Base-by-base conservation (phyloP, 2,329 filamentous ascomycete species). In the Fusarium sp. region DNA sequence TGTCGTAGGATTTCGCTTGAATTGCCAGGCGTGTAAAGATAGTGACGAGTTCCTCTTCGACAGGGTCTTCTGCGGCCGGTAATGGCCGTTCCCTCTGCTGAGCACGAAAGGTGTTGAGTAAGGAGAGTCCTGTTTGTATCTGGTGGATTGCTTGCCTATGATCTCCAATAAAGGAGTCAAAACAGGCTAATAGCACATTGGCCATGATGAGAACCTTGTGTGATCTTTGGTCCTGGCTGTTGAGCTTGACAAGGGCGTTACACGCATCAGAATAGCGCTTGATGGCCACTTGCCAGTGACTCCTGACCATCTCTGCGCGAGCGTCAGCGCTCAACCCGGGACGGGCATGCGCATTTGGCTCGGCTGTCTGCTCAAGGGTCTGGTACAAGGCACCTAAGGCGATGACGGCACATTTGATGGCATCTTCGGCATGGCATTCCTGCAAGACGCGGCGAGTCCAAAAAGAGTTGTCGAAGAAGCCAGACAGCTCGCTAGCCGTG, bases 361-460 rank as follows among this genome's bases (percentile, higher is more conserved):
- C 87, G 24, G 85, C 85, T 6, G 87, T 85, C 77, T 89, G 87
- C 66, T 92, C 90, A 8, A 92, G 80, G 1, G 90, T 92, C 80
- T 92, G 92, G 80, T 93, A 92, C 42, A 93, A 82, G 5, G 90
- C 90, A 18, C 90, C 91, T 9, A 93, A 83, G 7, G 91, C 91
- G 27, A 93, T 86, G 11, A 93, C 90, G 13, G 91, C 89, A 79
- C 93, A 90, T 14, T 89, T 88, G 67, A 93, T 90, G 29, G 90
- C 86, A 14, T 87, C 83, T 76, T 92, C 89, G 1, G 85, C 84
- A 72, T 93, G 89, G 62, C 90, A 92, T 79, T 91, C 90, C 74
- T 90, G 89, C 11, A 93, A 80, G 2, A 93, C 90, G 37, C 88
- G 87, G 50, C 87, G 84, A 1, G 87, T 90, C 91, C 91, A 93